Evolutionary conservation across 2,329 filamentous ascomycete genomes (phyloP).

Genomic region (Plectosphaerella plurivora): DNA sequence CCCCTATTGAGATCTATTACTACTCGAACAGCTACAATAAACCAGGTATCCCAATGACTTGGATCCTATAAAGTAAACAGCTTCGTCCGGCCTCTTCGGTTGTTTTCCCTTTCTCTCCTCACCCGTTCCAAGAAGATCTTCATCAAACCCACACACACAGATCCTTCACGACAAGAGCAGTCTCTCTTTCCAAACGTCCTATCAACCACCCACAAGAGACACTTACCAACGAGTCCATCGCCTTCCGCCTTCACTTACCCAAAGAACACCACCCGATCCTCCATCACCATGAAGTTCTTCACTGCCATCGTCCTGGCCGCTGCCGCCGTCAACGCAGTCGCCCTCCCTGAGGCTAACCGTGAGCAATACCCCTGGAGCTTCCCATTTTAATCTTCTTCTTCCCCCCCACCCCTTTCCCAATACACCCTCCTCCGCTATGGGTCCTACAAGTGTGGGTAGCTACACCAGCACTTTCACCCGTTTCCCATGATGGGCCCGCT

Average conservation of each 20-base stretch:
- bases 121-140: slow-evolving; percentile 1
- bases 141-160: neutral
- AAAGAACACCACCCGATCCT: too few relatives aligned
- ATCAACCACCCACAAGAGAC: neutral
- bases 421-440: too few relatives aligned
- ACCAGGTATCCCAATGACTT: neutral
- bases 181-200: neutral
- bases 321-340: slow-evolving; percentile 18
- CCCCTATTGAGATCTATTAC: neutral
- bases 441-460: neutral
- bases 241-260: neutral
- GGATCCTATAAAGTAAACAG: neutral
- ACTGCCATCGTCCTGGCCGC: slow-evolving; percentile 17
- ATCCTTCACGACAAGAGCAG: slow-evolving; percentile 1
- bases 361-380: slow-evolving; percentile 6
- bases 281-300: slow-evolving; percentile 22
- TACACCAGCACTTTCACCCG: slow-evolving; percentile 10
- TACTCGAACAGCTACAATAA: slow-evolving; percentile 5
- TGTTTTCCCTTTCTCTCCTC: neutral
- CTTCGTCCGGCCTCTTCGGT: neutral
- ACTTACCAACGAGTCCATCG: neutral
- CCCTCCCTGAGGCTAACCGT: slow-evolving; percentile 14
- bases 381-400: neutral
- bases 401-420: too few relatives aligned
- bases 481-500: too few relatives aligned